A percentile compares a stretch with the other conserved stretches of the same genome.
These are phyloP conservation scores for Trametes maxima DNA, from an alignment of 768 basidiomycete species.

Conservation along the genomic window DNA sequence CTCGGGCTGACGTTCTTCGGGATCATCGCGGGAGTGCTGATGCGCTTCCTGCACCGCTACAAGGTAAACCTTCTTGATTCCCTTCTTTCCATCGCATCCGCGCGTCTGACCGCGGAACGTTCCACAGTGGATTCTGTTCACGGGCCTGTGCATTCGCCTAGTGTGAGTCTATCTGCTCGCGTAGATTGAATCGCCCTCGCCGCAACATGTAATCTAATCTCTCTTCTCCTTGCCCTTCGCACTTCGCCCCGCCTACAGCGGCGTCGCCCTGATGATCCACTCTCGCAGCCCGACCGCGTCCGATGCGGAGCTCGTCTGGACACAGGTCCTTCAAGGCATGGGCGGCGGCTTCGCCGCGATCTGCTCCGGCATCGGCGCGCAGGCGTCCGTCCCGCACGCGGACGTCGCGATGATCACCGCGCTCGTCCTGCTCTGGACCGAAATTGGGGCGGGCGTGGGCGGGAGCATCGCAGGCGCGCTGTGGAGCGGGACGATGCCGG, in stretches of 20 bases:
- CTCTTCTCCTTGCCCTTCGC: neutral
- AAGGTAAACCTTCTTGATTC: conserved; percentile 34
- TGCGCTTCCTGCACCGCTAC: conserved; percentile 48
- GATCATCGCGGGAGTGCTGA: conserved; percentile 49
- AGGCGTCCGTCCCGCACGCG: conserved; percentile 49
- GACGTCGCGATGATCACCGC: conserved; percentile 50
- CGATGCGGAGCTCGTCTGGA: conserved; percentile 44
- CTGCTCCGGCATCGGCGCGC: conserved; percentile 43
- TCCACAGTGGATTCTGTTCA: conserved; percentile 39
- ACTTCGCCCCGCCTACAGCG: conserved; percentile 22
- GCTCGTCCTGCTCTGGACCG: conserved; percentile 46
- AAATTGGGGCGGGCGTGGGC: conserved; percentile 46
- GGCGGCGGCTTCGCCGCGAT: conserved; percentile 54
- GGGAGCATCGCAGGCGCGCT: conserved; percentile 37
- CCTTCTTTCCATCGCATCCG: neutral
- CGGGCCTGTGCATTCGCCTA: conserved; percentile 36
- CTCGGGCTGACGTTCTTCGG: conserved; percentile 49
- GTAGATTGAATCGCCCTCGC: neutral
- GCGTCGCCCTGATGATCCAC: conserved; percentile 34
- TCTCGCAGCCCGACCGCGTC: conserved; percentile 26
- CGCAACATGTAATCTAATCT: neutral
- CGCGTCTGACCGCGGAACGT: neutral
- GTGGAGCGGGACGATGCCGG: conserved; percentile 30
- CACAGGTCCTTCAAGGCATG: conserved; percentile 51
- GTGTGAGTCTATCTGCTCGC: conserved; percentile 21